Conservation (phyloP, 768 basidiomycete genomes). For the Hygrocybe punicea region DNA sequence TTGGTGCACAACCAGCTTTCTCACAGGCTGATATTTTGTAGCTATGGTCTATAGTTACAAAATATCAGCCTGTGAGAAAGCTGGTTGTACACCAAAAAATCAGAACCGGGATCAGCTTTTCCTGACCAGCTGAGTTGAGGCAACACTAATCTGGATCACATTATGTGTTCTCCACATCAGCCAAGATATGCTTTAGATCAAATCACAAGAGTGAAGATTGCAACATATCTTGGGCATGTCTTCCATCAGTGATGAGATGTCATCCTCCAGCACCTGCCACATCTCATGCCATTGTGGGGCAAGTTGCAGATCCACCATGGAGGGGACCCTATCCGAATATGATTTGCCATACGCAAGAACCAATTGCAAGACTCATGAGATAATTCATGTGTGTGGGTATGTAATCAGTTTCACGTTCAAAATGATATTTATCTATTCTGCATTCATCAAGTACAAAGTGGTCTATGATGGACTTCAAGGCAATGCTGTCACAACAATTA, state of each 20-base stretch:
- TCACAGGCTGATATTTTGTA: no score
- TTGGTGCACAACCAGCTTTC: no score
- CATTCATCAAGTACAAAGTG: not conserved
- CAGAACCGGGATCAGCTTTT: no score
- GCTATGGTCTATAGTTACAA: no score
- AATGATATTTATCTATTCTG: not conserved
- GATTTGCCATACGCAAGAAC: not conserved
- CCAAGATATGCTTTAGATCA: slow-evolving; percentile 6
- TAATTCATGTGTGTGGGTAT: slow-evolving; percentile 1
- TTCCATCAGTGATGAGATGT: not conserved
- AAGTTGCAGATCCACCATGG: slow-evolving; percentile 21
- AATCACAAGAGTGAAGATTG: slow-evolving; percentile 10
- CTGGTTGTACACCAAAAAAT: no score
- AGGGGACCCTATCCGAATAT: slow-evolving; percentile 23
- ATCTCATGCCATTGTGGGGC: slow-evolving; percentile 20
- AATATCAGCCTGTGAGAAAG: no score
- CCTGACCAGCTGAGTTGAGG: no score
- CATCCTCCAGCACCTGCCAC: slow-evolving; percentile 9
- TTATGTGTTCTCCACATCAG: slow-evolving; percentile 14
- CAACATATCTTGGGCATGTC: slow-evolving; percentile 14
- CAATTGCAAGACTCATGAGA: not conserved
- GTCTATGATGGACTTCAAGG: not conserved
- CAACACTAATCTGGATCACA: slow-evolving; percentile 13
- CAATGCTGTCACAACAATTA: not conserved
- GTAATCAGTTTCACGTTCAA: not conserved